These are phyloP conservation scores for Rhodotorula sp. DNA, from an alignment of 1,284 basidiomycete genomes.

Conservation along the genomic window DNA sequence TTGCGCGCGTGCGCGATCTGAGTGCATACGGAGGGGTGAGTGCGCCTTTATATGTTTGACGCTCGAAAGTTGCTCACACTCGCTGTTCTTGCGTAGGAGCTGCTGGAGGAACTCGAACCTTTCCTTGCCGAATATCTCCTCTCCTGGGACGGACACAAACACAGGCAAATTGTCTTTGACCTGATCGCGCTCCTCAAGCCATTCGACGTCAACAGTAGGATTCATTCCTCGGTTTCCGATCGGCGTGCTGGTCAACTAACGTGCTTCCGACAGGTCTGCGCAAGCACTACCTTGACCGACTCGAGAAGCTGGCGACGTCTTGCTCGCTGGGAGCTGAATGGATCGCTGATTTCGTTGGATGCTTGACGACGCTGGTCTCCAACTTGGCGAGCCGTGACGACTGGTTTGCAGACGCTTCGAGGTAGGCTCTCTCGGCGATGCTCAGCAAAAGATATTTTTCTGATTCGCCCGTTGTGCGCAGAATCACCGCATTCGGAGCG, in stretches of 20 bases:
- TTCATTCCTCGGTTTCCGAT: background rate
- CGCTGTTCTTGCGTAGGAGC: constrained; percentile 5
- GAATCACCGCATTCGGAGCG: background rate
- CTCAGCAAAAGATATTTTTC: background rate
- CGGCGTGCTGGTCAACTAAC: background rate
- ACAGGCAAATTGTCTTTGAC: constrained; percentile 8
- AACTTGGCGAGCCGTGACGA: constrained; percentile 14
- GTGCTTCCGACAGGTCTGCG: background rate
- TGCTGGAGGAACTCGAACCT: constrained; percentile 9
- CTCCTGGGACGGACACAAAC: constrained; percentile 6
- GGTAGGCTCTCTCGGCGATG: background rate
- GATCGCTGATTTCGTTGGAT: background rate
- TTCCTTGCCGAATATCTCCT: constrained; percentile 11
- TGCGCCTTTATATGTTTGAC: background rate
- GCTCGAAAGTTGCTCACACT: background rate
- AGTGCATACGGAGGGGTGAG: constrained; percentile 19
- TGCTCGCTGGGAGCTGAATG: background rate
- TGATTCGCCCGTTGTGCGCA: background rate
- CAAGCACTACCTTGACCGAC: background rate
- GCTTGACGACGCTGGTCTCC: constrained; percentile 2
- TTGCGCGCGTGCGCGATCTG: constrained; percentile 7
- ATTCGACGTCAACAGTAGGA: background rate
- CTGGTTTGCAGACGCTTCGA: background rate
- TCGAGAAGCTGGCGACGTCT: background rate
- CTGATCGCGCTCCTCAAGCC: constrained; percentile 20